Conservation (phyloP, 805 yeast genomes). For the Candida gorgasii region DNA sequence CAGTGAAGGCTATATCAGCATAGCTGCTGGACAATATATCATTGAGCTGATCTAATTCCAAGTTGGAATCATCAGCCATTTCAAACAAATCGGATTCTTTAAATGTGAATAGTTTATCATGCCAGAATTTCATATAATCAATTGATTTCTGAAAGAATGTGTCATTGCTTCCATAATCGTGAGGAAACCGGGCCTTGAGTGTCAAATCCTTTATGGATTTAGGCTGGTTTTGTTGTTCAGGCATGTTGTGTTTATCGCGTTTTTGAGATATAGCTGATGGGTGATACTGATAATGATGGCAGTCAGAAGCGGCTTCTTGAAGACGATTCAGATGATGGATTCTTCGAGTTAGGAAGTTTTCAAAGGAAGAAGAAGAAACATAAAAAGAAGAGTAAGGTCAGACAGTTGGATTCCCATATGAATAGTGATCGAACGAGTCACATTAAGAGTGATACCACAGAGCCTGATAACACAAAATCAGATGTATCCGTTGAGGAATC, state of each 20-base stretch:
- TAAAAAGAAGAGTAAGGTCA: slow-evolving; percentile 6
- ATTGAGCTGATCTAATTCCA: not conserved
- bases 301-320: not conserved
- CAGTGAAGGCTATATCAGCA: not conserved
- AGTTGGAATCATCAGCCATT: not conserved
- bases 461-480: too few relatives aligned
- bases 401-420: not conserved
- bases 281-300: not conserved
- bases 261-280: not conserved
- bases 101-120: slow-evolving; percentile 45
- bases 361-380: slow-evolving; percentile 9
- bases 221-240: slow-evolving; percentile 8
- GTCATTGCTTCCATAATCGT: slow-evolving; percentile 51
- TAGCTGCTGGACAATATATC: not conserved
- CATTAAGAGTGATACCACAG: not conserved
- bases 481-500: too few relatives aligned
- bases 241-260: slow-evolving; percentile 9
- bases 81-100: slow-evolving; percentile 24
- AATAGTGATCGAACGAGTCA: not conserved
- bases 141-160: slow-evolving; percentile 42
- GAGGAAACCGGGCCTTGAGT: slow-evolving; percentile 32
- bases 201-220: slow-evolving; percentile 21
- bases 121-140: slow-evolving; percentile 52
- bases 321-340: slow-evolving; percentile 12
- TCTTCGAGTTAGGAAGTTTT: slow-evolving; percentile 10